Base-by-base conservation (phyloP, 2,329 filamentous ascomycete species). In the Calonectria honghensis region DNA sequence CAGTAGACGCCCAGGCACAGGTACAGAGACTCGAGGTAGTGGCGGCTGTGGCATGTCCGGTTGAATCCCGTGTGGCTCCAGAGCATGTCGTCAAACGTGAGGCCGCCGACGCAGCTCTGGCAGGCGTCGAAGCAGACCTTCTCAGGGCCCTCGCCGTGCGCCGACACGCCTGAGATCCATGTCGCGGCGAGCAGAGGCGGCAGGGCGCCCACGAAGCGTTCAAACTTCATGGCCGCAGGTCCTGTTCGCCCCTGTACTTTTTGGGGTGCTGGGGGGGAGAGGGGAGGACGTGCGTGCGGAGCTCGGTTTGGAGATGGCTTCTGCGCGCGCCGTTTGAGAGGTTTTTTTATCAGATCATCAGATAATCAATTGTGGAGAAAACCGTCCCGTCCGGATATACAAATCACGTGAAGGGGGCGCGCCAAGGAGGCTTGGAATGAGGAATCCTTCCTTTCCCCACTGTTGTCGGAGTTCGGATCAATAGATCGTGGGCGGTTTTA, bases 1-100 rank as follows among this genome's bases (percentile, higher is more conserved):
- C 87, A 88, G 77, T 86, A 84, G 4, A 83, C 75, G 5, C 80
- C 75, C 14, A 85, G 57, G 48, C 87, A 89, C 0, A 88, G 72
- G 20, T 85, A 87, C 11, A 86, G 75, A 3, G 86, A 87, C 1
- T 76, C 10, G 3, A 83, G 74, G 2, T 77, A 75, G 35, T 82
- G 75, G 0, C 70, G 76, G 39, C 84, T 86, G 37, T 80, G 74
- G 71, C 85, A 87, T 1, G 77, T 66, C 18, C 75, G 73, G 18
- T 76, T 74, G 7, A 74, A 68, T 10, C 76, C 76, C 7, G 78
- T 77, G 24, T 76, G 73, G 4, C 77, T 73, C 20, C 70, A 37
- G 4, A 78, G 74, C 52, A 78, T 76, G 63, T 86, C 85, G 65
- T 78, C 77, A 72, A 86, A 86, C 14, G n/a, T 77, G 79, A 83